phyloP scores from a whole-genome alignment of 1,139 yeast genomes.

The Debaryomycetaceae sp. region DNA sequence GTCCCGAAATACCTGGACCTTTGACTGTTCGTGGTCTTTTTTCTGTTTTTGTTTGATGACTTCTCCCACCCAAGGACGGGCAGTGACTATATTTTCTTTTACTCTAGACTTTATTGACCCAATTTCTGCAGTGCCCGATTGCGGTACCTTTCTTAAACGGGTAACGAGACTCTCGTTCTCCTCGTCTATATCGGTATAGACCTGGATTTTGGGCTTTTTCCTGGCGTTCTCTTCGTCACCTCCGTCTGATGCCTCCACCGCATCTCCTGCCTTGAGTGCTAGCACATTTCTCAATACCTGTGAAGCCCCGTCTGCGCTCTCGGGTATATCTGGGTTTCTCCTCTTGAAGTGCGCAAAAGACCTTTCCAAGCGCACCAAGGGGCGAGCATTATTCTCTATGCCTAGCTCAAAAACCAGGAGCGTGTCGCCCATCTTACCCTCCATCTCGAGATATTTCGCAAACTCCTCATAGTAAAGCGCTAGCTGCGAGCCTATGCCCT shows the following conservation, averaged over 20 bases:
- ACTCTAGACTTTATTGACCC: constrained; percentile 50
- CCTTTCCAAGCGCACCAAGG: constrained; percentile 50
- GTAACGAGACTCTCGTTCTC: constrained; percentile 24
- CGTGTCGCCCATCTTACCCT: constrained; percentile 56
- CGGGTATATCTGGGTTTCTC: neutral
- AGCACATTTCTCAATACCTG: constrained; percentile 14
- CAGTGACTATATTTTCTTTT: constrained; percentile 61
- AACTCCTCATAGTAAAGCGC: constrained; percentile 80
- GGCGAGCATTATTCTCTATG: constrained; percentile 58
- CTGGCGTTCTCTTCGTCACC: constrained; percentile 3
- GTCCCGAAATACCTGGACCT: constrained; percentile 33
- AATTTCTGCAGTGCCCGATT: constrained; percentile 23
- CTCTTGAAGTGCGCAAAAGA: constrained; percentile 47
- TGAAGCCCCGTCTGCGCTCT: neutral
- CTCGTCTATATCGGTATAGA: constrained; percentile 26
- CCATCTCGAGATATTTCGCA: constrained; percentile 60
- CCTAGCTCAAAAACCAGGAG: constrained; percentile 62
- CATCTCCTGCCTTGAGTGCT: constrained; percentile 25
- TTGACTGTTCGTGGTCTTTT: constrained; percentile 12
- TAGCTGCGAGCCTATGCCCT: constrained; percentile 65
- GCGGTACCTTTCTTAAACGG: constrained; percentile 6
- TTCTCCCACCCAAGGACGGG: constrained; percentile 72
- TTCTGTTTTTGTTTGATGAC: constrained; percentile 36
- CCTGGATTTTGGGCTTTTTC: constrained; percentile 27
- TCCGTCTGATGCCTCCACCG: constrained; percentile 5